phyloP scores from a whole-genome alignment of 257 asterid genomes.

The Ophiorrhiza pumila region DNA sequence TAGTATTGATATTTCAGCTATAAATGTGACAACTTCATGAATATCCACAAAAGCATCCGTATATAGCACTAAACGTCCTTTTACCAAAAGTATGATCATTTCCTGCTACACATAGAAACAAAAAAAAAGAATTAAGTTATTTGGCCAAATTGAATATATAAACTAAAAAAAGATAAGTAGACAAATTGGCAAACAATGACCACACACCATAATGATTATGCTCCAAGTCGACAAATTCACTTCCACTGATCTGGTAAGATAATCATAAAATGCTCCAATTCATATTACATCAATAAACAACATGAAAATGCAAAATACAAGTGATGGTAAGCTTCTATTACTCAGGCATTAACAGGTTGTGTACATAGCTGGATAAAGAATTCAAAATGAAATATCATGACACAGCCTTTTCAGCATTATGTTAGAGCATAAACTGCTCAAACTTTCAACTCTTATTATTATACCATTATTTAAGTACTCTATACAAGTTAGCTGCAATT shows the following conservation, averaged over 20 bases:
- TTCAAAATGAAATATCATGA: not conserved
- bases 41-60: too few species aligned
- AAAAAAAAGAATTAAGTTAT: too few species aligned
- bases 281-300: conserved; percentile 4
- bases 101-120: too few species aligned
- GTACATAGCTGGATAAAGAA: not conserved
- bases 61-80: too few species aligned
- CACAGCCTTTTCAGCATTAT: not conserved
- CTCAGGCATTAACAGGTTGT: not conserved
- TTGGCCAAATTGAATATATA: too few species aligned
- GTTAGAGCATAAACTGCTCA: not conserved
- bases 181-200: too few species aligned
- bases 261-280: conserved; percentile 1
- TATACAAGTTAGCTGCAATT: not conserved
- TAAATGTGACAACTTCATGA: too few species aligned
- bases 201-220: too few species aligned
- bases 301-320: not conserved
- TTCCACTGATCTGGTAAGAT: conserved; percentile 59
- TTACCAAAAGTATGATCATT: too few species aligned
- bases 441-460: not conserved
- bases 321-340: not conserved
- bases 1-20: too few species aligned
- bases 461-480: not conserved
- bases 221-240: conserved; percentile 84
- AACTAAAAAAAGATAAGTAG: too few species aligned